phyloP scores from a whole-genome alignment of 176 grass and related monocot genomes.

The Thalia dealbata region DNA sequence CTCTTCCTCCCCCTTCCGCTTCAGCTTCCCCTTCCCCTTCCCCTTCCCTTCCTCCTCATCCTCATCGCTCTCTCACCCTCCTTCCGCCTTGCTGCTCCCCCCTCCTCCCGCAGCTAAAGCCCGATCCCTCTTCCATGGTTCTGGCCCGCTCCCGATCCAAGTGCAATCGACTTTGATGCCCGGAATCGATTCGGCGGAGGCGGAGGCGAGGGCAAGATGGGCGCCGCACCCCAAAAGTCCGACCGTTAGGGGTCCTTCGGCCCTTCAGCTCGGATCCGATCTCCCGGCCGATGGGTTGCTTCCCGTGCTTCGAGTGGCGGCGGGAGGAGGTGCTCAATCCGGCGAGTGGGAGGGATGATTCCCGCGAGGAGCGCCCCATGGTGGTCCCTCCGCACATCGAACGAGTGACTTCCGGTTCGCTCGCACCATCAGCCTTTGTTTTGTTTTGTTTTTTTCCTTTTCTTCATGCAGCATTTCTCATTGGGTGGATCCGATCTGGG shows the following conservation, averaged over 20 bases:
- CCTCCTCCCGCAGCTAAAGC: neutral
- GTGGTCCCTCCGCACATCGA: slow-evolving; percentile 27
- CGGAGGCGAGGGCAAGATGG: slow-evolving; percentile 4
- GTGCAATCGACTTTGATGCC: slow-evolving; percentile 1
- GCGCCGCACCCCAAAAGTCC: neutral
- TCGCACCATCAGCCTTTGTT: neutral
- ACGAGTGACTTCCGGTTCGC: slow-evolving; percentile 31
- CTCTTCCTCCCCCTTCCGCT: neutral
- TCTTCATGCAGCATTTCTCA: neutral
- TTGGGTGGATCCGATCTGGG: slow-evolving; percentile 35
- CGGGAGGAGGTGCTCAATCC: slow-evolving; percentile 30
- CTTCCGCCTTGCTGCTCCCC: neutral
- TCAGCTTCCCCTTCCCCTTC: no score
- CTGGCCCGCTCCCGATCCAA: neutral
- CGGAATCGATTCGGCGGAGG: slow-evolving; percentile 11
- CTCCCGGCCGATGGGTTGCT: slow-evolving; percentile 51
- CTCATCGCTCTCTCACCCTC: neutral
- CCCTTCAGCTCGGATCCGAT: neutral
- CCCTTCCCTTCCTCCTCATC: neutral
- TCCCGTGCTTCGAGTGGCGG: slow-evolving; percentile 62
- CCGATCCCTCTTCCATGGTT: neutral
- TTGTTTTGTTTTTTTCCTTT: neutral
- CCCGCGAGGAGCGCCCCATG: slow-evolving; percentile 26
- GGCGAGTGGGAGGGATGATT: slow-evolving; percentile 9
- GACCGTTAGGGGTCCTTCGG: slow-evolving; percentile 2